A percentile compares a stretch with the other conserved stretches of the same genome.
phyloP scores from a whole-genome alignment of 768 basidiomycete genomes.

The Paxillus involutus region DNA sequence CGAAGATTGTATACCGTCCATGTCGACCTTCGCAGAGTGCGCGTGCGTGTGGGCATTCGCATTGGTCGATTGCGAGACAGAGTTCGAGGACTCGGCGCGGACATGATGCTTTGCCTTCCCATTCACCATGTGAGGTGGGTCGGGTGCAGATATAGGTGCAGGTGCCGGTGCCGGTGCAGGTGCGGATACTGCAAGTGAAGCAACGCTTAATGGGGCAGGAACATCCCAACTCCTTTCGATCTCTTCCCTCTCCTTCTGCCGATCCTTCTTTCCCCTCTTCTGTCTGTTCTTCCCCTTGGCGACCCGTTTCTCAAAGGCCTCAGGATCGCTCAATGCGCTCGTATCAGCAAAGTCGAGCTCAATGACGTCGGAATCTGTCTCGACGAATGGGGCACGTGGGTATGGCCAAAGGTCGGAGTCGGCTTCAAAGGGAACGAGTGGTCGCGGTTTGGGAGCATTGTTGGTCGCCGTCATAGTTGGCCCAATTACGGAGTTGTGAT shows the following conservation, averaged over 20 bases:
- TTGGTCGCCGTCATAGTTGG: conserved; percentile 11
- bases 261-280: conserved; percentile 33
- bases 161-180: neutral
- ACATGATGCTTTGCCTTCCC: conserved; percentile 21
- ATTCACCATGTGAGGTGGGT: conserved; percentile 15
- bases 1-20: conserved; percentile 19
- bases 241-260: conserved; percentile 40
- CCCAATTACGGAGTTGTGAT: neutral
- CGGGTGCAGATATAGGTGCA: neutral
- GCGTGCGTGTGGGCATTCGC: neutral
- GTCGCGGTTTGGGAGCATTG: conserved; percentile 30
- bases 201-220: conserved; percentile 30
- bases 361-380: conserved; percentile 55
- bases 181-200: conserved; percentile 17
- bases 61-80: conserved; percentile 5
- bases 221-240: conserved; percentile 67
- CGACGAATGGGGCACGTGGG: conserved; percentile 46
- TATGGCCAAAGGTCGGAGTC: conserved; percentile 76
- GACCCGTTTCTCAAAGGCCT: conserved; percentile 44
- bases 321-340: conserved; percentile 68
- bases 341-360: conserved; percentile 78
- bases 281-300: conserved; percentile 19
- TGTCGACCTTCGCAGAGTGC: conserved; percentile 12
- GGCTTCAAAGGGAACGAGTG: conserved; percentile 60
- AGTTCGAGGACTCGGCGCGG: conserved; percentile 6